Evolutionary conservation across 805 yeast species (phyloP).

Genomic region (Yamadazyma phyllophila): DNA sequence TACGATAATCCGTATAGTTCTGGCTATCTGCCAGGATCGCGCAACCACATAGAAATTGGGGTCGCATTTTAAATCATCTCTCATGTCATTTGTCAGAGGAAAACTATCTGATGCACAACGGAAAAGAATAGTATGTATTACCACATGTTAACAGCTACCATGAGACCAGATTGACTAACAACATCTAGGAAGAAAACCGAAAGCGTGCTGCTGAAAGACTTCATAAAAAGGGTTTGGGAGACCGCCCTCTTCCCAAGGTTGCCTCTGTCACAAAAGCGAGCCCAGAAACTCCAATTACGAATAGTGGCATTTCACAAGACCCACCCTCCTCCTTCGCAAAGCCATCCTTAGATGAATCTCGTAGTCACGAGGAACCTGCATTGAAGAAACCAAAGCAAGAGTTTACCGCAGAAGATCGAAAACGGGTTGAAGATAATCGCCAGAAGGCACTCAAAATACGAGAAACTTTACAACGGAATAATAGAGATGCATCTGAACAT

Average conservation of each 20-base stretch:
- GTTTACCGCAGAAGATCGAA: slow-evolving; percentile 49
- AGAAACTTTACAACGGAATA: slow-evolving; percentile 29
- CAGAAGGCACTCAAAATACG: slow-evolving; percentile 50
- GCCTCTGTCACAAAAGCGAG: slow-evolving; percentile 5
- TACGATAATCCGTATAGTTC: not conserved
- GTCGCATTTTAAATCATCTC: not conserved
- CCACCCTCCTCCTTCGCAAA: no score
- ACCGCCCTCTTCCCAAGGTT: slow-evolving; percentile 7
- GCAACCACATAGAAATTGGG: not conserved
- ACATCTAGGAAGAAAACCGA: slow-evolving; percentile 58
- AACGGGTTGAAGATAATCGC: slow-evolving; percentile 51
- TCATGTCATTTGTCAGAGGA: slow-evolving; percentile 14
- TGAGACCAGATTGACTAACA: slow-evolving; percentile 7
- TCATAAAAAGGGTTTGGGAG: slow-evolving; percentile 36
- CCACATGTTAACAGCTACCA: not conserved
- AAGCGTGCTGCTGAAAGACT: slow-evolving; percentile 59
- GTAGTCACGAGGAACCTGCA: not conserved
- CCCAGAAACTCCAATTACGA: not conserved
- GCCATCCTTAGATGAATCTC: not conserved
- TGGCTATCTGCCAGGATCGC: not conserved
- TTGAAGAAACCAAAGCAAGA: slow-evolving; percentile 15
- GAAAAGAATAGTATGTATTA: slow-evolving; percentile 33
- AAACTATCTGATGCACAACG: slow-evolving; percentile 34
- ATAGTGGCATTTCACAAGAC: not conserved
- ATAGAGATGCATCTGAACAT: slow-evolving; percentile 34